These are phyloP conservation scores for Cutaneotrichosporon arboriforme DNA, from an alignment of 1,284 basidiomycete genomes.

Conservation along the genomic window DNA sequence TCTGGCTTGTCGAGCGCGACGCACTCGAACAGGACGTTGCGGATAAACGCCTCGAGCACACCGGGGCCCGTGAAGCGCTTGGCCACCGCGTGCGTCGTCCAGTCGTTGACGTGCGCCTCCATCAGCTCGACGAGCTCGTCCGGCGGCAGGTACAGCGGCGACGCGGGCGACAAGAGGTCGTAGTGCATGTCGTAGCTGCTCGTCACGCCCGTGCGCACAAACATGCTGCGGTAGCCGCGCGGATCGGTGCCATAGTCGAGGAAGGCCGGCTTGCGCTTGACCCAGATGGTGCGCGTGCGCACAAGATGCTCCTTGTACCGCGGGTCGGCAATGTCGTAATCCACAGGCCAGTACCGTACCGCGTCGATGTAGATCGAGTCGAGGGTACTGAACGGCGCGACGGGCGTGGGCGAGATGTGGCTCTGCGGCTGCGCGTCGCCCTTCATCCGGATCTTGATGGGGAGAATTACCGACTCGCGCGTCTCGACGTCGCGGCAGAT, in stretches of 20 bases:
- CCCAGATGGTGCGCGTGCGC: constrained; percentile 72
- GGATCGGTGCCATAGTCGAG: constrained; percentile 90
- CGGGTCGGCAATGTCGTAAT: constrained; percentile 65
- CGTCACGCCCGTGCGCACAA: constrained; percentile 69
- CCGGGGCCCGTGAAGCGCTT: constrained; percentile 61
- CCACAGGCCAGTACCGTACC: constrained; percentile 89
- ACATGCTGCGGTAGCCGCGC: constrained; percentile 81
- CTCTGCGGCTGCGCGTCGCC: constrained; percentile 43
- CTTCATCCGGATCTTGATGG: constrained; percentile 69
- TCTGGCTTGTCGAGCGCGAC: constrained; percentile 81
- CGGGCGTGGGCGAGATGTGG: constrained; percentile 82
- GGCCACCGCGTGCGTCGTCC: constrained; percentile 67
- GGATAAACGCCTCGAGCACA: constrained; percentile 60
- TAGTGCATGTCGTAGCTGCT: constrained; percentile 65
- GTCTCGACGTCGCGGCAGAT: constrained; percentile 87
- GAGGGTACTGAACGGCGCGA: constrained; percentile 76
- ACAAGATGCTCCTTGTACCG: constrained; percentile 66
- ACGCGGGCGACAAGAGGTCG: constrained; percentile 67
- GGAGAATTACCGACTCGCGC: constrained; percentile 80
- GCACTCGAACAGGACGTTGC: constrained; percentile 75
- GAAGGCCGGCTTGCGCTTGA: constrained; percentile 87
- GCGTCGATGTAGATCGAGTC: constrained; percentile 78
- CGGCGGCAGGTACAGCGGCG: constrained; percentile 58
- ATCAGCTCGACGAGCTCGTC: constrained; percentile 73
- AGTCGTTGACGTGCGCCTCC: constrained; percentile 72